Base-by-base conservation (phyloP, 2,329 filamentous ascomycete genomes). In the Pseudopithomyces chartarum region DNA sequence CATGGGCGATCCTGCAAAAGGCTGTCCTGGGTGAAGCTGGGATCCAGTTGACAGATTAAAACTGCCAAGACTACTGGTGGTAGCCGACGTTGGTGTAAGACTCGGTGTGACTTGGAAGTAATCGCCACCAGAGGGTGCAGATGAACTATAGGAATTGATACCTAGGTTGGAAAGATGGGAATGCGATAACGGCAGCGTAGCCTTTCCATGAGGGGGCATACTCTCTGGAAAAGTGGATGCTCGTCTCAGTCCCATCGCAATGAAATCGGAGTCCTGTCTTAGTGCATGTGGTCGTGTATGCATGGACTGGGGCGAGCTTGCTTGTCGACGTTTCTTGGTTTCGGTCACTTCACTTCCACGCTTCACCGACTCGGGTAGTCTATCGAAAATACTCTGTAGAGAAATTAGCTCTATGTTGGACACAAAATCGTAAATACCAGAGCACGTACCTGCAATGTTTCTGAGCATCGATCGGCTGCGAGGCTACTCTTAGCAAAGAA, bases 401-500 rank as follows among this genome's bases (percentile, higher is more conserved):
- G 23, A 6, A 15, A 13, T 57, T 19, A 57, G 55, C 26, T 22
- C 19, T 11, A 12, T 20, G 23, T 12, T n/a, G 19, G 26, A 26
- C n/a, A 26, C 29, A 38, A 38, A 11, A 26, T 42, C 5, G 4
- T 6, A 8, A 15, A 34, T 15, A 13, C 23, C 23, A 5, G 12
- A 8, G 11, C 6, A 78, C 86, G 74, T 82, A 94, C 91, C 71
- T 87, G 85, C 26, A 99, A 82, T 39, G 91, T 89, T 44, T 82
- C 83, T 1, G 90, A 91, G 68, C 96, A 95, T 59, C 91, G 84
- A 71, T 97, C 92, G 2, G 95, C 95, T 34, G 93, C 92, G 82
- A 96, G 84, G 70, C 92, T 97, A 67, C 90, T 89, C 66, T 90
- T 87, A 2, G 92, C 90, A 56, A 98, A 82, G 15, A 87, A 87